Conservation (phyloP, 768 basidiomycete genomes). For the Lenzites betulinus region DNA sequence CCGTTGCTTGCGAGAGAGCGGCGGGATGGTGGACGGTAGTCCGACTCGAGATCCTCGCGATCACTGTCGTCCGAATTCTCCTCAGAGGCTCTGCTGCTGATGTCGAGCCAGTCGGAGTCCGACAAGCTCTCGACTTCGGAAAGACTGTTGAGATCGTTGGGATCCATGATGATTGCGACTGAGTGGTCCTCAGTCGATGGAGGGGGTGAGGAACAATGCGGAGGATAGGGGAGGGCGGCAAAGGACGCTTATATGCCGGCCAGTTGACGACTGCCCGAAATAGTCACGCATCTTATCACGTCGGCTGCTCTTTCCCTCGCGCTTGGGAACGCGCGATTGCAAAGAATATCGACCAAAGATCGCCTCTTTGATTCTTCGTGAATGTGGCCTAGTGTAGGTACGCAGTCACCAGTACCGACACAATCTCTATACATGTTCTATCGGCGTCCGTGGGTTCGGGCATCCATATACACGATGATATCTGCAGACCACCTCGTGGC, state of each 20-base stretch:
- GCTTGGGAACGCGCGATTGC: not conserved
- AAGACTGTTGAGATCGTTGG: slow-evolving; percentile 42
- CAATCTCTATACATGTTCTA: not conserved
- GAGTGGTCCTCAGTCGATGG: not conserved
- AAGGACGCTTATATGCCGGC: slow-evolving; percentile 28
- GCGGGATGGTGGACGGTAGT: slow-evolving; percentile 59
- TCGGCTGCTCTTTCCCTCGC: not conserved
- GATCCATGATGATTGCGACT: slow-evolving; percentile 30
- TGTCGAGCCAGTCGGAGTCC: slow-evolving; percentile 85
- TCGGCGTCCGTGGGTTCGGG: not conserved
- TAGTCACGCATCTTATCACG: slow-evolving; percentile 19
- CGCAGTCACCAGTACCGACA: no score
- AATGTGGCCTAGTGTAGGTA: no score
- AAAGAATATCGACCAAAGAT: no score
- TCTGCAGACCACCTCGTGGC: not conserved
- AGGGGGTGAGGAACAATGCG: slow-evolving; percentile 2
- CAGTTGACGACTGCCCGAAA: slow-evolving; percentile 21
- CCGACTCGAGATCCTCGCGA: slow-evolving; percentile 47
- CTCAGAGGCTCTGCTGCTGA: slow-evolving; percentile 70
- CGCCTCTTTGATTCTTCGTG: not conserved
- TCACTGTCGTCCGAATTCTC: slow-evolving; percentile 67
- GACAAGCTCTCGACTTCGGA: slow-evolving; percentile 69
- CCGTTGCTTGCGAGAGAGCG: slow-evolving; percentile 69
- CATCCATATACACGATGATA: not conserved
- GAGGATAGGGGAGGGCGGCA: slow-evolving; percentile 10